Evolutionary conservation across 2,329 filamentous ascomycete genomes (phyloP).

Genomic region (Phialophora tarda): DNA sequence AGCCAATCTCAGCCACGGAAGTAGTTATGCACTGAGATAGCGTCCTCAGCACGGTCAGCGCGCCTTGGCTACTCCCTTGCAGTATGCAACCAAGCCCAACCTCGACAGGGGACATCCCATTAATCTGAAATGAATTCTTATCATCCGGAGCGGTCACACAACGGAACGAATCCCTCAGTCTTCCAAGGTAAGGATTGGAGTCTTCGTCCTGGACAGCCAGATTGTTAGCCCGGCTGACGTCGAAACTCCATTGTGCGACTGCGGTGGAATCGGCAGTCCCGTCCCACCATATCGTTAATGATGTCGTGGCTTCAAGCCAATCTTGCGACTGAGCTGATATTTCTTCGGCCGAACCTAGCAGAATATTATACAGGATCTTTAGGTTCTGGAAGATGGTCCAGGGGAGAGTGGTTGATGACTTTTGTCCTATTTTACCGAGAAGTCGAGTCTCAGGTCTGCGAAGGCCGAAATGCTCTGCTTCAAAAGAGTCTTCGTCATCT

Average conservation of each 20-base stretch:
- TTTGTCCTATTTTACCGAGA: constrained; percentile 28
- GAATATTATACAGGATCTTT: constrained; percentile 77
- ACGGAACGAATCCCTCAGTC: constrained; percentile 73
- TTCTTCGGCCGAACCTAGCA: constrained; percentile 75
- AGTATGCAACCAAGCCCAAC: constrained; percentile 81
- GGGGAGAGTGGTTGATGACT: constrained; percentile 34
- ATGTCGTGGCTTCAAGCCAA: constrained; percentile 88
- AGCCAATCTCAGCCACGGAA: constrained; percentile 81
- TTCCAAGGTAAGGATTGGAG: constrained; percentile 72
- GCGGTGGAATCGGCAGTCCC: constrained; percentile 67
- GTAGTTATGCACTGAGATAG: constrained; percentile 83
- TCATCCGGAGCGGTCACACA: constrained; percentile 68
- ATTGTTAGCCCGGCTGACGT: constrained; percentile 52
- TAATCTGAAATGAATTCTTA: constrained; percentile 68
- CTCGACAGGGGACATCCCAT: constrained; percentile 76
- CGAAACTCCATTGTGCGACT: constrained; percentile 49
- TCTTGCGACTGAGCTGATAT: constrained; percentile 81
- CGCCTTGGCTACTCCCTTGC: constrained; percentile 78
- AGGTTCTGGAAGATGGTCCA: constrained; percentile 77
- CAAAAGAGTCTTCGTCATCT: constrained; percentile 58
- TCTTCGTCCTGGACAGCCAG: constrained; percentile 39
- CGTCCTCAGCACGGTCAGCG: constrained; percentile 72
- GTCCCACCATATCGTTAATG: constrained; percentile 90
- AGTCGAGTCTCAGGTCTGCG: constrained; percentile 31
- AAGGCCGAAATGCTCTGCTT: constrained; percentile 55